A percentile compares a stretch with the other conserved stretches of the same genome.
Evolutionary conservation across 441 rosid species (phyloP).

Genomic region (Gossypium aridum): DNA sequence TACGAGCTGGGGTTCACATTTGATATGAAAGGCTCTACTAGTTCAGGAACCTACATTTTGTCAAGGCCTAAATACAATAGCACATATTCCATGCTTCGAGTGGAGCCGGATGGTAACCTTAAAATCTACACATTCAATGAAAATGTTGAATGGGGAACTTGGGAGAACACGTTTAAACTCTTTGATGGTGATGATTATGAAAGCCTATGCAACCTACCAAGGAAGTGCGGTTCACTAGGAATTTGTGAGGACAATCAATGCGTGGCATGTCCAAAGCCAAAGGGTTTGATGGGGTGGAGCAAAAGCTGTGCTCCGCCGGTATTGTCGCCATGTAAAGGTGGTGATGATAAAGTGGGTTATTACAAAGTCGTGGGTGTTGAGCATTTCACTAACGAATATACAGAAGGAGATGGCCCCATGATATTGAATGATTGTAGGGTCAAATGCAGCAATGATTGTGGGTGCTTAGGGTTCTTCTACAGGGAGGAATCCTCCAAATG

Average conservation of each 20-base stretch:
- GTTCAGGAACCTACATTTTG: slow-evolving; percentile 1
- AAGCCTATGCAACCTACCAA: slow-evolving; percentile 44
- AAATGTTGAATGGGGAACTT: slow-evolving; percentile 26
- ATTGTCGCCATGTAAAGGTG: slow-evolving; percentile 25
- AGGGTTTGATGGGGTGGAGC: slow-evolving; percentile 52
- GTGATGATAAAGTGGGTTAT: slow-evolving; percentile 28
- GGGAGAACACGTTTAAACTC: slow-evolving; percentile 40
- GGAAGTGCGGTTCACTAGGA: slow-evolving; percentile 42
- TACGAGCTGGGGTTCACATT: slow-evolving; percentile 22
- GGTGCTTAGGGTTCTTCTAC: slow-evolving; percentile 62
- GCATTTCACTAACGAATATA: slow-evolving; percentile 41
- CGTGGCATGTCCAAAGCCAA: slow-evolving; percentile 45
- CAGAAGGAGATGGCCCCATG: slow-evolving; percentile 30
- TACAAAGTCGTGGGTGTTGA: slow-evolving; percentile 56
- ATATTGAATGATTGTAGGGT: slow-evolving; percentile 37
- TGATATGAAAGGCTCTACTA: slow-evolving; percentile 1
- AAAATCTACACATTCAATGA: slow-evolving; percentile 37
- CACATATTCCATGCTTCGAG: slow-evolving; percentile 38
- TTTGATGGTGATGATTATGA: slow-evolving; percentile 22
- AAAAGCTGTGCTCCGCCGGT: slow-evolving; percentile 29
- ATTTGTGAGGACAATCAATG: slow-evolving; percentile 48
- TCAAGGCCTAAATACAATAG: slow-evolving; percentile 23
- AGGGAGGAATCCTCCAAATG: slow-evolving; percentile 36
- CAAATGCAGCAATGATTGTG: slow-evolving; percentile 47
- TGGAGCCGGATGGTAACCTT: slow-evolving; percentile 47